Base-by-base conservation (phyloP, 2,329 filamentous ascomycete genomes). In the Elsinoe ampelina region DNA sequence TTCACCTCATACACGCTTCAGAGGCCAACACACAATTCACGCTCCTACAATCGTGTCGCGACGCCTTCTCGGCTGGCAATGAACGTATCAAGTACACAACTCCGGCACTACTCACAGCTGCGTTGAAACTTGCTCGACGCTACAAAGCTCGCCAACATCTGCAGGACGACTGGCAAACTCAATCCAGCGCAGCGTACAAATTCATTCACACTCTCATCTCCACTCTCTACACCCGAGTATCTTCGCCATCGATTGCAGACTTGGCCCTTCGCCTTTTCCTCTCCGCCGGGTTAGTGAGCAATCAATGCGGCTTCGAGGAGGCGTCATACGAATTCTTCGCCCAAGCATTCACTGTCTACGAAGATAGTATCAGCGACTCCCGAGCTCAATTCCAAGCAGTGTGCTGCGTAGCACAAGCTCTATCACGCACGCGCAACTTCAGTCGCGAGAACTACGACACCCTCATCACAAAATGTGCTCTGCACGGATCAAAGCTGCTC, bases 371-470 rank as follows among this genome's bases (percentile, higher is more conserved):
- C 61, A 93, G 89, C 60, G 95, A 98, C 70, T 95, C 90, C 13
- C 86, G 95, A 70, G 92, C 91, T 12, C 93, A 98, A 70, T 98
- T 97, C 76, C 93, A 98, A 73, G 92, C 93, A 1, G 93, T 98
- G 0, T 96, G 91, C 64, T 86, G 96, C 38, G 90, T 98, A 66
- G 89, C 92, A 2, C 89, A 87, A 57, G 89, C 88, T 4, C 76
- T 98, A 57, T 91, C 96, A 68, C 86, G 89, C 61, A 92, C 89
- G 11, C 80, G 92, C 58, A 85, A 92, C 66, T 98, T 98, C 70
- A 85, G 88, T 60, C 91, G 92, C 70, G 93, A 98, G 73, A 98
- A 97, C 68, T 98, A 97, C 72, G 95, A 98, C 70, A 98, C 93
- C 0, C 78, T 98, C 34, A 98, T 98, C 68, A 98, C 93, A 8